Base-by-base conservation (phyloP, 352 stramenopile species). In the Pythium guiyangense region DNA sequence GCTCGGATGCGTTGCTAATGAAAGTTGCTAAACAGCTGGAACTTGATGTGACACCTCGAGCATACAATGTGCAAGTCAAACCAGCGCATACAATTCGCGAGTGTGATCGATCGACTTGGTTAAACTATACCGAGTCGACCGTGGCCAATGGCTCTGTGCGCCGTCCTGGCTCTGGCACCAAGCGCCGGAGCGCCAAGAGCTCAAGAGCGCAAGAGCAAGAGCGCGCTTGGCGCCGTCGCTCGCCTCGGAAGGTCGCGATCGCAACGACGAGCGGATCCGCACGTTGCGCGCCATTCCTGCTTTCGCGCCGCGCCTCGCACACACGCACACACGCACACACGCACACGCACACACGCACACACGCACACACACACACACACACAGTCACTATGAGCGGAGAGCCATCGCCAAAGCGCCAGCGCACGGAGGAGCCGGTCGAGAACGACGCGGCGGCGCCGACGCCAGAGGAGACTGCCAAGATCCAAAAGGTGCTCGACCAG, bases 351-450 rank as follows among this genome's bases (percentile, higher is more conserved):
- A n/a, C n/a, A n/a, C n/a, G n/a, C n/a, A n/a, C n/a, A n/a, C n/a
- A n/a, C n/a, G n/a, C n/a, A n/a, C n/a, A n/a, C n/a, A n/a, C n/a
- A n/a, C n/a, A n/a, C 15, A n/a, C n/a, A n/a, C n/a, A n/a, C n/a
- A n/a, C n/a, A 27, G 44, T 2, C 49, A 74, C 17, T 20, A 89
- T 86, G 74, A 77, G 68, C 40, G 70, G 74, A 45, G 67, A 69
- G 49, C 74, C 76, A 54, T 85, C 79, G 47, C 73, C 83, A 26
- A 92, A 92, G 79, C 79, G 79, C 55, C 82, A 90, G 66, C 76
- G 79, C 67, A 89, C 77, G 11, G 74, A 81, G 49, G 74, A 86
- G 52, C 18, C 37, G 6, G 82, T 66, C 59, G 51, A 68, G 60
- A 48, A 62, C 14, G 52, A 56, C 12, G 43, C 50, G 15, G 46